Evolutionary conservation across 805 yeast species (phyloP).

Genomic region (Metschnikowia drakensbergensis): DNA sequence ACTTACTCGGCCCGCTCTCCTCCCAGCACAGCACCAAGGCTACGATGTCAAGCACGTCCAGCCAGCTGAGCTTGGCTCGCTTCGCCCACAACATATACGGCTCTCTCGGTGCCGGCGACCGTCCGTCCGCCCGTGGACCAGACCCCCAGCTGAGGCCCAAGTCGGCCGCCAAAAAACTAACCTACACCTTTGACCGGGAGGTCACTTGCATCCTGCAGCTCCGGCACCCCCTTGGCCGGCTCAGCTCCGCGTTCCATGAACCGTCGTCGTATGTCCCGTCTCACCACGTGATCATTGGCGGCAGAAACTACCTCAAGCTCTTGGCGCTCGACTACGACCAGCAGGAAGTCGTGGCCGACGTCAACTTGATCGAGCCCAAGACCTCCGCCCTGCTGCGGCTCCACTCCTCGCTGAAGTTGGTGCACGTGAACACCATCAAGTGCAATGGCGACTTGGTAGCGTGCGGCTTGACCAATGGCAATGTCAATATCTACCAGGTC

Average conservation of each 20-base stretch:
- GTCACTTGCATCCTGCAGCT: conserved; percentile 24
- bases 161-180: conserved; percentile 11
- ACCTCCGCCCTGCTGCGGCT: conserved; percentile 13
- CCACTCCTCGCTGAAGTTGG: conserved; percentile 21
- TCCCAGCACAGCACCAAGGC: not conserved
- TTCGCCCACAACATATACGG: conserved; percentile 63
- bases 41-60: conserved; percentile 7
- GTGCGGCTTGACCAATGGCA: conserved; percentile 39
- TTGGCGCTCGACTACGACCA: conserved; percentile 32
- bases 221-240: conserved; percentile 21
- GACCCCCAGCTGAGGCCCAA: conserved; percentile 5
- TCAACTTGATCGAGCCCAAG: conserved; percentile 29
- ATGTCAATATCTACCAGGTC: conserved; percentile 30
- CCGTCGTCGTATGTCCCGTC: conserved; percentile 15
- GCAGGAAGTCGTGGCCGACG: conserved; percentile 29
- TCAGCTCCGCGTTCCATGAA: conserved; percentile 7
- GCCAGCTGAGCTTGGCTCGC: conserved; percentile 39
- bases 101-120: conserved; percentile 23
- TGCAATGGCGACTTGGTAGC: conserved; percentile 32
- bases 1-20: too few relatives aligned
- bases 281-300: conserved; percentile 40
- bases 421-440: conserved; percentile 39
- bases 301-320: conserved; percentile 37
- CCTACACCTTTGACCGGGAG: conserved; percentile 23
- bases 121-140: conserved; percentile 15